Conservation (phyloP, 1,139 yeast species). For the Geotrichum phurueaensis region DNA sequence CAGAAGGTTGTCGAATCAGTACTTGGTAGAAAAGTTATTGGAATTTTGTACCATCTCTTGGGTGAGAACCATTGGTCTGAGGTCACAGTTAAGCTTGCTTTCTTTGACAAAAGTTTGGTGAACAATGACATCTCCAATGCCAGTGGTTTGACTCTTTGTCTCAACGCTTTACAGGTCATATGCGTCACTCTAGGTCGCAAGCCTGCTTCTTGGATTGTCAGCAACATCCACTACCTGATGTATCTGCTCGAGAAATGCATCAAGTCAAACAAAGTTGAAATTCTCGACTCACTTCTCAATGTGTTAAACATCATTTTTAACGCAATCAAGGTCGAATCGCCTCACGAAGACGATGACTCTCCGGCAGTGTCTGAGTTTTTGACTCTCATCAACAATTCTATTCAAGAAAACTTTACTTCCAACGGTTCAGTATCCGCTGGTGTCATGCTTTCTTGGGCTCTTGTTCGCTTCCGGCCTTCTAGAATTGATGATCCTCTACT, state of each 20-base stretch:
- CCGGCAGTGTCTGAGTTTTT: constrained; percentile 61
- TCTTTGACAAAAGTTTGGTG: constrained; percentile 79
- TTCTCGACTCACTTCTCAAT: constrained; percentile 73
- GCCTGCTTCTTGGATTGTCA: constrained; percentile 66
- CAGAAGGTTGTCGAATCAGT: constrained; percentile 81
- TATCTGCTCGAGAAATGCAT: constrained; percentile 75
- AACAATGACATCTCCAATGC: constrained; percentile 67
- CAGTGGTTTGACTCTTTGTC: constrained; percentile 59
- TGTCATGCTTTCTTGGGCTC: constrained; percentile 76
- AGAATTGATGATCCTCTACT: constrained; percentile 61
- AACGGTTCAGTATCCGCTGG: constrained; percentile 88
- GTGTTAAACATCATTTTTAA: constrained; percentile 60
- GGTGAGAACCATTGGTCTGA: constrained; percentile 80
- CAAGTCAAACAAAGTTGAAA: constrained; percentile 72
- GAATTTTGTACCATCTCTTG: constrained; percentile 64
- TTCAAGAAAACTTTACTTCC: constrained; percentile 77
- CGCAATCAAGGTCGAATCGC: constrained; percentile 29
- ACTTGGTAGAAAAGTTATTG: constrained; percentile 73
- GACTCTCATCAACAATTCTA: constrained; percentile 55
- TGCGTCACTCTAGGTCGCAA: constrained; percentile 82
- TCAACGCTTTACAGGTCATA: constrained; percentile 86
- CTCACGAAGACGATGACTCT: constrained; percentile 44
- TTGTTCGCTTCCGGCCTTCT: constrained; percentile 68
- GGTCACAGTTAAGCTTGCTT: constrained; percentile 72
- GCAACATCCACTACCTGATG: constrained; percentile 62